phyloP scores from a whole-genome alignment of 2,329 filamentous ascomycete genomes.

The Dactylellina cionopaga region DNA sequence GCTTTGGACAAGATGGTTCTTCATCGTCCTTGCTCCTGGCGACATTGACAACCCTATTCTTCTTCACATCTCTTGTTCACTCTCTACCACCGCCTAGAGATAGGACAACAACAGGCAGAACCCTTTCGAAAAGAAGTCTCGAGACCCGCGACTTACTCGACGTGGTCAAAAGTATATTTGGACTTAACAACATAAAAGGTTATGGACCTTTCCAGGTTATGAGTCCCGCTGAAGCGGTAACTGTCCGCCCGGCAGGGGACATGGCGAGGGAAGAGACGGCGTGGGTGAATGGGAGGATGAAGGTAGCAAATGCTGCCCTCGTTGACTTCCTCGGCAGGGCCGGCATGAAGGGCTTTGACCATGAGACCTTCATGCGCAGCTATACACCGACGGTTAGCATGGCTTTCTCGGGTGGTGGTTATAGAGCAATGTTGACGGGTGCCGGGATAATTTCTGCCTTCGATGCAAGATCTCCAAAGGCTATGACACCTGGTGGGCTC shows the following conservation, averaged over 20 bases:
- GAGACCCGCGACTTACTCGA: slow-evolving; percentile 30
- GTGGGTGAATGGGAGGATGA: slow-evolving; percentile 78
- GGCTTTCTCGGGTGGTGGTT: slow-evolving; percentile 84
- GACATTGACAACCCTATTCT: slow-evolving; percentile 24
- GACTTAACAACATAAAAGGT: slow-evolving; percentile 11
- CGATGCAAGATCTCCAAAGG: slow-evolving; percentile 74
- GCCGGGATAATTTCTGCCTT: slow-evolving; percentile 82
- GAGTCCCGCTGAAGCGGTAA: slow-evolving; percentile 6
- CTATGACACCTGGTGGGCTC: slow-evolving; percentile 73
- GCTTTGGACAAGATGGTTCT: background rate
- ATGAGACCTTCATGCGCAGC: slow-evolving; percentile 74
- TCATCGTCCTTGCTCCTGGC: slow-evolving; percentile 39
- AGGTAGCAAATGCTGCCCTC: slow-evolving; percentile 79
- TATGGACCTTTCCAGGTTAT: slow-evolving; percentile 44
- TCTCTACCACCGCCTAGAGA: slow-evolving; percentile 26
- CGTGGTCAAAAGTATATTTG: slow-evolving; percentile 27
- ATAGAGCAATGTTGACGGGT: slow-evolving; percentile 84
- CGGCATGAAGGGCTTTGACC: slow-evolving; percentile 81
- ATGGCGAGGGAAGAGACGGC: slow-evolving; percentile 69
- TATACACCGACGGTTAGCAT: slow-evolving; percentile 77
- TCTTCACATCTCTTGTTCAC: slow-evolving; percentile 17
- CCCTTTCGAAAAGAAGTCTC: slow-evolving; percentile 25
- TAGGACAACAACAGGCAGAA: slow-evolving; percentile 22
- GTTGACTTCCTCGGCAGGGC: slow-evolving; percentile 75
- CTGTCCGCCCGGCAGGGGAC: slow-evolving; percentile 8